Conservation (phyloP, 164 flowering plant genomes). For the Houttuynia cordata region DNA sequence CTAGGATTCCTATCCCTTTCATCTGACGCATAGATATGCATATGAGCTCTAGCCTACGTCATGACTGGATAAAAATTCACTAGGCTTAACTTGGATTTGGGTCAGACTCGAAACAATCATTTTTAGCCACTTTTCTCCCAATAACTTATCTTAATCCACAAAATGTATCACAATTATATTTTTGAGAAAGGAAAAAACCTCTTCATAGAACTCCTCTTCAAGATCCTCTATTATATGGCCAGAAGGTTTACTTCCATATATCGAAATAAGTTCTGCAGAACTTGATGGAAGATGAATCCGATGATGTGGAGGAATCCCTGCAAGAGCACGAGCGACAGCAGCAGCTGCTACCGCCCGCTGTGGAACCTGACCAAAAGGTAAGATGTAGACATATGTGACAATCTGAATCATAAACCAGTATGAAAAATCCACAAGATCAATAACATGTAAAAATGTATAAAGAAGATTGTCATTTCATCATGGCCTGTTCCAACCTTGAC, state of each 20-base stretch:
- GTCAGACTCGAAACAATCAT: not conserved
- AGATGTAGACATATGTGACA: not conserved
- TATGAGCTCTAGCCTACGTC: not conserved
- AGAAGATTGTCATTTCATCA: too few species aligned
- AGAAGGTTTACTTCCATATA: slow-evolving; percentile 61
- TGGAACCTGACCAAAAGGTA: slow-evolving; percentile 51
- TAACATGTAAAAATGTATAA: too few species aligned
- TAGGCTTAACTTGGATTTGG: not conserved
- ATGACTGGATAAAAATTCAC: too few species aligned
- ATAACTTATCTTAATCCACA: not conserved
- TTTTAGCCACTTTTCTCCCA: not conserved
- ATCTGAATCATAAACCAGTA: not conserved
- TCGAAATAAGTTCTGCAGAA: slow-evolving; percentile 74
- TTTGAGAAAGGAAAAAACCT: slow-evolving; percentile 35
- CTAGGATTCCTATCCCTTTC: not conserved
- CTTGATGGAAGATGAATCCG: slow-evolving; percentile 54
- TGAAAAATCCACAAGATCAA: not conserved
- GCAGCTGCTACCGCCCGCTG: slow-evolving; percentile 96
- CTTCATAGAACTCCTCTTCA: slow-evolving; percentile 84
- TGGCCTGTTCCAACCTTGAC: too few species aligned
- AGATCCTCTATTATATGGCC: slow-evolving; percentile 57
- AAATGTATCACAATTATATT: not conserved
- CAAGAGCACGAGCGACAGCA: slow-evolving; percentile 86
- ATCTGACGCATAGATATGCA: not conserved
- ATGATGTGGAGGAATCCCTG: slow-evolving; percentile 83